These are phyloP conservation scores for Nepenthes alata DNA, from an alignment of 179 eudicot species.

Conservation along the genomic window DNA sequence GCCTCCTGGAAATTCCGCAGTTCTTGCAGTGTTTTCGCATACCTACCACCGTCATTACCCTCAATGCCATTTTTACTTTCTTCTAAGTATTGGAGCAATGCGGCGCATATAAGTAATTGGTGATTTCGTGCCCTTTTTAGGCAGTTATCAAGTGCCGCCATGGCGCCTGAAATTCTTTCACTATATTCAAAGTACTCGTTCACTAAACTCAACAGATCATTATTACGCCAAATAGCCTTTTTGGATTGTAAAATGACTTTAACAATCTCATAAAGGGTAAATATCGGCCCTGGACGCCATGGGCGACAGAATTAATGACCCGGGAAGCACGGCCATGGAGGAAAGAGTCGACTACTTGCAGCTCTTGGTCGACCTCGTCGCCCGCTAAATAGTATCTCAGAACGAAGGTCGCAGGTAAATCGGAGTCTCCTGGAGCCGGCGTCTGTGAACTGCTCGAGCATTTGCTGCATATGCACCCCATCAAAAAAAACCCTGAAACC, in stretches of 20 bases:
- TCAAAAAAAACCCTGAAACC: too few relatives aligned
- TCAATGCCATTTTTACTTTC: conserved; percentile 13
- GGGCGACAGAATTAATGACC: conserved; percentile 42
- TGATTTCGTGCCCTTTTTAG: conserved; percentile 72
- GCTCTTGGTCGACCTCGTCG: too few relatives aligned
- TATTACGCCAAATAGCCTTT: conserved; percentile 92
- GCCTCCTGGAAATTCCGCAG: conserved; percentile 61
- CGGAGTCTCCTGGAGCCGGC: too few relatives aligned
- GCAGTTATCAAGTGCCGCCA: conserved; percentile 79
- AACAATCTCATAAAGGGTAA: conserved; percentile 64
- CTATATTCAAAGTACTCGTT: conserved; percentile 95
- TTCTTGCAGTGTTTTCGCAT: conserved; percentile 58
- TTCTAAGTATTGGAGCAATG: conserved; percentile 60
- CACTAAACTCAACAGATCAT: conserved; percentile 79
- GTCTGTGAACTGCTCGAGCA: too few relatives aligned
- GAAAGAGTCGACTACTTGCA: too few relatives aligned
- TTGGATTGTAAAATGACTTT: conserved; percentile 84
- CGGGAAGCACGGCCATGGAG: too few relatives aligned
- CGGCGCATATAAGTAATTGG: conserved; percentile 42
- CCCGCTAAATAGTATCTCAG: too few relatives aligned
- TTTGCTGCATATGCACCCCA: too few relatives aligned
- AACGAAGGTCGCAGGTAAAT: too few relatives aligned
- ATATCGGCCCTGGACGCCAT: conserved; percentile 71
- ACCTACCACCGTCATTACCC: conserved; percentile 34
- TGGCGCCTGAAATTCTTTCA: conserved; percentile 71